phyloP scores from a whole-genome alignment of 1,284 basidiomycete genomes.

The Chondrostereum purpureum region DNA sequence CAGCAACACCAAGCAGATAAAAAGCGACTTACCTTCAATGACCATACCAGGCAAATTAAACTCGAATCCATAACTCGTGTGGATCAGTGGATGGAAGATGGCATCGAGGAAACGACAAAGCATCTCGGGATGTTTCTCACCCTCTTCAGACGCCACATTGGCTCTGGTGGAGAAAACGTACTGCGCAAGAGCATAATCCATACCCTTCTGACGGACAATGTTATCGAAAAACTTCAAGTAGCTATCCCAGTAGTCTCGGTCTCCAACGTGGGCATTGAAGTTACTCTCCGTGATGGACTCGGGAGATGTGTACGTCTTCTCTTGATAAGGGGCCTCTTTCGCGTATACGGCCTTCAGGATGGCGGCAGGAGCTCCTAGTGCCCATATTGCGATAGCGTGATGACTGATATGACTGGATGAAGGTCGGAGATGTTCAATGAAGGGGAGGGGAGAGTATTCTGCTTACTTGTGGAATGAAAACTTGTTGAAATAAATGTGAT shows the following conservation, averaged over 20 bases:
- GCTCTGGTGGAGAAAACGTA: conserved; percentile 50
- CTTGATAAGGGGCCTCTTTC: conserved; percentile 32
- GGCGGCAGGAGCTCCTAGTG: conserved; percentile 35
- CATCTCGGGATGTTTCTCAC: conserved; percentile 46
- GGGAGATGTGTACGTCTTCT: conserved; percentile 34
- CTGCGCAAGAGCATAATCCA: conserved; percentile 39
- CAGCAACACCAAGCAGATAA: not conserved
- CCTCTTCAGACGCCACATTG: conserved; percentile 32
- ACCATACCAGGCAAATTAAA: conserved; percentile 57
- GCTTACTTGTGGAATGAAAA: conserved; percentile 37
- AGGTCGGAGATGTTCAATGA: conserved; percentile 7
- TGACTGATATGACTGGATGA: conserved; percentile 42
- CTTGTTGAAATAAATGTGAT: conserved; percentile 40
- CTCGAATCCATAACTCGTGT: conserved; percentile 57
- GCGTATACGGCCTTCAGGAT: conserved; percentile 38
- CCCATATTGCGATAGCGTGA: conserved; percentile 44
- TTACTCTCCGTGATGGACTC: conserved; percentile 35
- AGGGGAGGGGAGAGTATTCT: not conserved
- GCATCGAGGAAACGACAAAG: conserved; percentile 52
- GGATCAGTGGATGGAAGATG: conserved; percentile 61
- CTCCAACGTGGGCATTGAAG: conserved; percentile 42
- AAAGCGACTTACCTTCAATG: conserved; percentile 45
- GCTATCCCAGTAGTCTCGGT: conserved; percentile 45
- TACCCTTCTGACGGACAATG: conserved; percentile 35
- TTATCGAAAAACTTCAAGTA: conserved; percentile 54